Percentiles rank a stretch among this genome's conserved stretches.
These are phyloP conservation scores for Stephania cephalantha DNA, from an alignment of 164 flowering plant species.

Conservation along the genomic window DNA sequence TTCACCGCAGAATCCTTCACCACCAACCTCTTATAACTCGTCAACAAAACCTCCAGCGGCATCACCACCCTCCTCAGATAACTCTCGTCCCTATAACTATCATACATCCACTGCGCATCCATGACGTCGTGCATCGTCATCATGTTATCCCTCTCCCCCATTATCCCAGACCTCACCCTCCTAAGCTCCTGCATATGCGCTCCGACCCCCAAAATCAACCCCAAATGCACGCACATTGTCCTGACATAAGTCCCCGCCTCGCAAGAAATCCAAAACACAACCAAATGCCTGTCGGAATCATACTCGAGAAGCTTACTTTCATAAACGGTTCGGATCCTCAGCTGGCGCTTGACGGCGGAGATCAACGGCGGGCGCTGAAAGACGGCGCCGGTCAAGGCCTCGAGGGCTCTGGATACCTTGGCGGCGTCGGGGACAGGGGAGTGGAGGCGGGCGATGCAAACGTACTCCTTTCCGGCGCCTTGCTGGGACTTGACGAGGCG, in stretches of 20 bases:
- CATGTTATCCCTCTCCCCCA: slow-evolving; percentile 80
- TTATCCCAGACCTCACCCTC: slow-evolving; percentile 68
- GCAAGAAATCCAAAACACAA: slow-evolving; percentile 78
- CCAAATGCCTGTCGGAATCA: slow-evolving; percentile 60
- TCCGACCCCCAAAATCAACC: slow-evolving; percentile 66
- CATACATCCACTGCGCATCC: slow-evolving; percentile 74
- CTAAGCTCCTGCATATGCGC: slow-evolving; percentile 82
- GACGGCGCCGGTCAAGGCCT: slow-evolving; percentile 63
- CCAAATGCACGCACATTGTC: slow-evolving; percentile 76
- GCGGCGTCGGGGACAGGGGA: slow-evolving; percentile 52
- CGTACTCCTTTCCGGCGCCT: slow-evolving; percentile 83
- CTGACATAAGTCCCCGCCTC: slow-evolving; percentile 83
- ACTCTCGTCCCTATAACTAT: slow-evolving; percentile 55
- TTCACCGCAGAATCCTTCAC: slow-evolving; percentile 85
- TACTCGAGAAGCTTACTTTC: slow-evolving; percentile 72
- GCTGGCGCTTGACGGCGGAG: slow-evolving; percentile 71
- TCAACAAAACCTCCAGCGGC: slow-evolving; percentile 65
- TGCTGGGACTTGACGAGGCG: slow-evolving; percentile 75
- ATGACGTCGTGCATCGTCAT: slow-evolving; percentile 77
- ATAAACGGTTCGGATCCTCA: slow-evolving; percentile 64
- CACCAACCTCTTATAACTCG: slow-evolving; percentile 72
- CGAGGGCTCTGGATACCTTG: slow-evolving; percentile 59
- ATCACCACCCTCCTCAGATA: slow-evolving; percentile 62
- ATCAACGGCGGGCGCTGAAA: slow-evolving; percentile 71
- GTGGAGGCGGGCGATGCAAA: slow-evolving; percentile 65